Evolutionary conservation across 1,284 basidiomycete genomes (phyloP).

Genomic region (Ustilago hordei): DNA sequence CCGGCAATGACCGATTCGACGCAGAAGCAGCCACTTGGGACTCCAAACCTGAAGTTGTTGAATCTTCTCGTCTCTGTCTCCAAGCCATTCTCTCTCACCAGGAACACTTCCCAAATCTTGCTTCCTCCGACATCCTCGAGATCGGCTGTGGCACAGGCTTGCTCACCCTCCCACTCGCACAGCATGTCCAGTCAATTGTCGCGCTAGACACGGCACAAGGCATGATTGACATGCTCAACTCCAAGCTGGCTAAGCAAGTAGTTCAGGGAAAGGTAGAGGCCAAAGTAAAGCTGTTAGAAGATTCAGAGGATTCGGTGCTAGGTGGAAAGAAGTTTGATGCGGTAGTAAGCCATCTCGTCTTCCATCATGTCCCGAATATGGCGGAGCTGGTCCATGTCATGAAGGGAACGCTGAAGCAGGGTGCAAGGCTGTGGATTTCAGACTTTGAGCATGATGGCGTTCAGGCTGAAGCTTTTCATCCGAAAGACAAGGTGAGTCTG

Average conservation of each 20-base stretch:
- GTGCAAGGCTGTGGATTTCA: conserved; percentile 35
- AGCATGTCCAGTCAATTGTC: conserved; percentile 23
- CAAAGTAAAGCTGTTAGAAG: conserved; percentile 40
- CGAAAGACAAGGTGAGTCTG: conserved; percentile 42
- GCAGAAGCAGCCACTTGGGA: conserved; percentile 47
- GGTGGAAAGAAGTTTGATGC: conserved; percentile 26
- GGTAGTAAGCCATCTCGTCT: conserved; percentile 46
- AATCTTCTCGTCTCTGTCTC: conserved; percentile 35
- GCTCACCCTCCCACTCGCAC: conserved; percentile 32
- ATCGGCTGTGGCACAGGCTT: conserved; percentile 51
- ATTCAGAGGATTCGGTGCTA: conserved; percentile 35
- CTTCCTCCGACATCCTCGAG: conserved; percentile 23
- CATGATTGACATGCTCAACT: conserved; percentile 47
- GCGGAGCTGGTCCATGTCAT: conserved; percentile 28
- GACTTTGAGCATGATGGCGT: conserved; percentile 42
- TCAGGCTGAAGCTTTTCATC: conserved; percentile 41
- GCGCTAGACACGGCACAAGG: conserved; percentile 42
- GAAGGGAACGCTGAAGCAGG: conserved; percentile 17
- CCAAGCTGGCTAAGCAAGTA: conserved; percentile 12
- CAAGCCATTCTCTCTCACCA: conserved; percentile 21
- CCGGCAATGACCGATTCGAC: conserved; percentile 49
- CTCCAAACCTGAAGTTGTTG: conserved; percentile 41
- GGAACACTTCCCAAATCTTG: conserved; percentile 10
- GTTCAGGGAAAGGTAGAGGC: conserved; percentile 22
- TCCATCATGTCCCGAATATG: conserved; percentile 52